These are phyloP conservation scores for Cyberlindnera lachancei DNA, from an alignment of 805 yeast species.

Conservation along the genomic window DNA sequence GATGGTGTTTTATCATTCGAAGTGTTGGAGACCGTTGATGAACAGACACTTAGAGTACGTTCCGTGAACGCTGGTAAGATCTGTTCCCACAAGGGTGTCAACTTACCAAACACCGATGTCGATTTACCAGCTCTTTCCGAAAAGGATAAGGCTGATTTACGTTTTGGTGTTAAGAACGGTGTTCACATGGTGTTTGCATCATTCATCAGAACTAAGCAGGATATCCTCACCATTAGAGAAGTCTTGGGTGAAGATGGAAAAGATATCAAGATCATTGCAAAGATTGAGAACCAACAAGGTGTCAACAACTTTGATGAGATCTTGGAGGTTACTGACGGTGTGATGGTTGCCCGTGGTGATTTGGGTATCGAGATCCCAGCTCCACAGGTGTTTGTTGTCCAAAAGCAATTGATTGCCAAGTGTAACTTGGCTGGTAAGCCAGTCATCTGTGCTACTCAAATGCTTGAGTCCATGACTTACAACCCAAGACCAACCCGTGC, in stretches of 20 bases:
- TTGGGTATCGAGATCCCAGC: constrained; percentile 99
- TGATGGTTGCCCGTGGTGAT: constrained; percentile 99
- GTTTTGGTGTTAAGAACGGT: constrained; percentile 93
- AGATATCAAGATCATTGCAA: constrained; percentile 91
- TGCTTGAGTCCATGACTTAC: constrained; percentile 99
- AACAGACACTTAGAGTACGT: constrained; percentile 72
- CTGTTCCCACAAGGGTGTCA: constrained; percentile 97
- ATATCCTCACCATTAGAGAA: constrained; percentile 82
- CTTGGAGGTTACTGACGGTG: constrained; percentile 93
- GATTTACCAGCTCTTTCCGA: constrained; percentile 97
- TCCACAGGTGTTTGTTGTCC: constrained; percentile 96
- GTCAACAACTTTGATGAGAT: constrained; percentile 98
- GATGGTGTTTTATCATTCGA: constrained; percentile 97
- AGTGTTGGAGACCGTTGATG: constrained; percentile 79
- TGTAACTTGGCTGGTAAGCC: constrained; percentile 99
- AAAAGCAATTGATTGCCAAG: constrained; percentile 97
- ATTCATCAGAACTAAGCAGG: constrained; percentile 91
- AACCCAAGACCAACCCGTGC: constrained; percentile 99
- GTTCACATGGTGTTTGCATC: constrained; percentile 99
- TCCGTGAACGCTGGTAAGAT: constrained; percentile 94
- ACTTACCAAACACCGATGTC: constrained; percentile 97
- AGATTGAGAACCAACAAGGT: constrained; percentile 99
- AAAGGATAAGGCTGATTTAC: constrained; percentile 88
- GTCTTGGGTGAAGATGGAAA: constrained; percentile 97
- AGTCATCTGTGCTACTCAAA: constrained; percentile 98